Base-by-base conservation (phyloP, 495 filamentous ascomycete genomes). In the Penicillium longicatenatum region DNA sequence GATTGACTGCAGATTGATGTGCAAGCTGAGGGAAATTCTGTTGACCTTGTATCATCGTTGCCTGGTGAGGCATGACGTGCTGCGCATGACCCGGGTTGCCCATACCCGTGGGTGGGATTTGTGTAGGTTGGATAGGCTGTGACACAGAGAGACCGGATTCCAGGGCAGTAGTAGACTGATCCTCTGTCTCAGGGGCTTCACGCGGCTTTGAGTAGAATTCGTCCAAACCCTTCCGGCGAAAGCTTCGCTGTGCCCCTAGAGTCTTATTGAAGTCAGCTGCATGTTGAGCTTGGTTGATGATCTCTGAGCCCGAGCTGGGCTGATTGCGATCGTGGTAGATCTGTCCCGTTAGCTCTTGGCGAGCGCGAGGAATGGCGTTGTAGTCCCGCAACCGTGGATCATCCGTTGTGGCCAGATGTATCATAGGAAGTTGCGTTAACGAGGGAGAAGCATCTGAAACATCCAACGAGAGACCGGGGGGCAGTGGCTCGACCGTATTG, bases 191-290 rank as follows among this genome's bases (percentile, higher is more conserved):
- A 21, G 91, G 86, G 54, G 78, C 81, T 67, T 94, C 91, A 61
- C 88, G 93, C 26, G 86, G 89, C 66, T 86, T 84, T 55, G 84
- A 81, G 86, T 90, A 97, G 46, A 87, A 82, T 56, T 86, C 86
- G 51, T 90, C 85, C 59, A 94, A 77, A 55, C 88, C 93, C 52
- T 91, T 86, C 42, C 76, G 81, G 51, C 94, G 87, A 69, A 86
- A 85, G 26, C 79, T 84, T 54, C 93, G 85, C 64, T 91, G 87
- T 54, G 86, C 81, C 55, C 85, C 87, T 26, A 98, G 76, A 29
- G 79, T 76, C 64, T 93, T 93, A 73, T 96, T 98, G 76, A 86
- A 96, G 64, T 98, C 93, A 31, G 91, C 89, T 4, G 93, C 87
- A 41, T 94, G 91, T 30, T 89, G 82, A 29, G 92, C 92, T 66